Evolutionary conservation across 2,329 filamentous ascomycete species (phyloP), one percentile per base, ranked within the genome.

Genomic region (Ceratocystis huliohia): DNA sequence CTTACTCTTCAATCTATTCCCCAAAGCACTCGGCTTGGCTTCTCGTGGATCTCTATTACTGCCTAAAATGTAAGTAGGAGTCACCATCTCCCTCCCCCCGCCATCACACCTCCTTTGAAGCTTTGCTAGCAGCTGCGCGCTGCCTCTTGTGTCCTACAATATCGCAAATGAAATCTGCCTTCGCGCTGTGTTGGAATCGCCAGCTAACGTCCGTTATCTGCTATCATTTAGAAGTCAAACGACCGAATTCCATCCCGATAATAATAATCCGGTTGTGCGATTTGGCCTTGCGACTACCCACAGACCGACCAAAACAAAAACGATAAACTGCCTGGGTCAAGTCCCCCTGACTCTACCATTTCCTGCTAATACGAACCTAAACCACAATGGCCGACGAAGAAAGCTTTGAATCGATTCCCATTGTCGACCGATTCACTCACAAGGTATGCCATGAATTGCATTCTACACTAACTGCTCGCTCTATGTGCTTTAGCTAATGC

Each of bases 401-500:
- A 74, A 90, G 96, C 75, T 93, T 88, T 75, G 88, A 85, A 77
- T 84, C 87, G 70, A 79, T 96, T 69, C 88, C 91, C 56, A 76
- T 96, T 66, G 80, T 85, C 57, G 91, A 96, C 70, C 85, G 90
- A 74, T 95, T 92, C 77, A 80, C 83, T 65, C 91, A 96, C 80
- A 96, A 96, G 80, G 85, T 87, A 72, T 41, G 13, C 13, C 37
- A 41, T 25, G 2, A 30, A 61, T 15, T 15, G 17, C 37, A 25
- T 33, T 20, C n/a, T 7, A 48, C 25, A 25, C 50, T 25, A 22
- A 65, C 10, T 20, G 1, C 10, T 17, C 22, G 22, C n/a, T 7
- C 25, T 13, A 41, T 17, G 48, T 15, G 20, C 28, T 7, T 13
- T 41, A 2, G 33, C 64, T 65, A 25, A 65, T 50, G 13, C 10